A percentile compares a stretch with the other conserved stretches of the same genome.
Conservation (phyloP, 1,284 basidiomycete species). For the Chiua sp. region DNA sequence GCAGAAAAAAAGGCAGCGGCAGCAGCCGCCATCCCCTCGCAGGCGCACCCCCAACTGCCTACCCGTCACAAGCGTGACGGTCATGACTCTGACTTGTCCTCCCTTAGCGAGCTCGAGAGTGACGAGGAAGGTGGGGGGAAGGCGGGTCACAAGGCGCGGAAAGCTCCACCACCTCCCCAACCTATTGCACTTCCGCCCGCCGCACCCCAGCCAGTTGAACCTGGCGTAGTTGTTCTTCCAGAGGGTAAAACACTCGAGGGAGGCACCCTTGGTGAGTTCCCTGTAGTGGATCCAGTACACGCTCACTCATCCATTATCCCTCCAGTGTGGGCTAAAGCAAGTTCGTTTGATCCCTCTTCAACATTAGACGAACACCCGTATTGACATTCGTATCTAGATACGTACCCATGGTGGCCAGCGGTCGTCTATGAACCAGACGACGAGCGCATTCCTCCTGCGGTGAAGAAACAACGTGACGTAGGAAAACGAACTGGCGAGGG, state of each 20-base stretch:
- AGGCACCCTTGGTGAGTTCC: conserved; percentile 57
- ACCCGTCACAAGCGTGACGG: conserved; percentile 15
- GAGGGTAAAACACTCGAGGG: conserved; percentile 45
- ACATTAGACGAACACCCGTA: conserved; percentile 9
- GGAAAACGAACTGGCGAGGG: conserved; percentile 39
- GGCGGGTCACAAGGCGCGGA: conserved; percentile 3
- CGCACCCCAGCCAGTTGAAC: conserved; percentile 15
- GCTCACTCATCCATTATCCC: conserved; percentile 2
- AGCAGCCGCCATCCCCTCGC: background rate
- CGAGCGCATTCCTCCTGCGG: conserved; percentile 52
- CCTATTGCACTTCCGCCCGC: conserved; percentile 12
- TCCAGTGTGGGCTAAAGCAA: conserved; percentile 69
- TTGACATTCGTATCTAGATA: conserved; percentile 40
- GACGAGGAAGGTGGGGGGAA: conserved; percentile 25
- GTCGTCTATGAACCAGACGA: conserved; percentile 61
- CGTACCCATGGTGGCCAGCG: conserved; percentile 73
- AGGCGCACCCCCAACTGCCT: background rate
- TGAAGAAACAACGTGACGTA: conserved; percentile 45
- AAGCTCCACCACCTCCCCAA: background rate
- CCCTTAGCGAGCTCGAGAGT: conserved; percentile 35
- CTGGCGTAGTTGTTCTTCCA: conserved; percentile 34
- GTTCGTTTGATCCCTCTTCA: conserved; percentile 28
- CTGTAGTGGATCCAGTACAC: conserved; percentile 9
- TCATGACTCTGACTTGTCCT: conserved; percentile 33
- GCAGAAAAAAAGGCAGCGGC: conserved; percentile 43